Evolutionary conservation across 2,329 filamentous ascomycete genomes (phyloP).

Genomic region (Hypoxylon rubiginosum): DNA sequence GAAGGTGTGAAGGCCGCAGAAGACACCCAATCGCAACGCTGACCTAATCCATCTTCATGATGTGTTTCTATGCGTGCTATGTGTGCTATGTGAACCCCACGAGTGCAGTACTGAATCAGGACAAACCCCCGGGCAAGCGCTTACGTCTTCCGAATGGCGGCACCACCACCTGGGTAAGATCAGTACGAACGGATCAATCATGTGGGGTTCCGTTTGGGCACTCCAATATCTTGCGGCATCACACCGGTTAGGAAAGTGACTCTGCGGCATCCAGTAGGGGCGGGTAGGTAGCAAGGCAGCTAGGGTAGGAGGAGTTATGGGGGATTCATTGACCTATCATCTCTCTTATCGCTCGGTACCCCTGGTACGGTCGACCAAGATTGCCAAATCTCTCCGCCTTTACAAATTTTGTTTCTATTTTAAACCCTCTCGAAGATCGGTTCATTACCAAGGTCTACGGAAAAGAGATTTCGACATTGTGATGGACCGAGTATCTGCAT

Average conservation of each 20-base stretch:
- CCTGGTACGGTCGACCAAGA: slow-evolving; percentile 22
- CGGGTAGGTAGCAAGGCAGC: slow-evolving; percentile 18
- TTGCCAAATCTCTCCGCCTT: slow-evolving; percentile 18
- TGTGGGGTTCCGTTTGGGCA: slow-evolving; percentile 17
- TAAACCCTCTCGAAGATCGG: slow-evolving; percentile 3
- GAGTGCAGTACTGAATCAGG: slow-evolving; percentile 24
- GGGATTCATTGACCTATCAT: slow-evolving; percentile 33
- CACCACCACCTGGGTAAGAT: slow-evolving; percentile 17
- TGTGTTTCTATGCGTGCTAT: not conserved
- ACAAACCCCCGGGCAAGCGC: slow-evolving; percentile 26
- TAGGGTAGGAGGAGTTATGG: slow-evolving; percentile 3
- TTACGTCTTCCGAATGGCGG: slow-evolving; percentile 35
- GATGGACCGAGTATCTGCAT: slow-evolving; percentile 8
- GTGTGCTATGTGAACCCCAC: slow-evolving; percentile 15
- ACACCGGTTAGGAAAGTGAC: slow-evolving; percentile 31
- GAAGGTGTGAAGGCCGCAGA: not conserved
- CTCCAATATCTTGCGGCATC: slow-evolving; percentile 20
- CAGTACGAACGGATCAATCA: slow-evolving; percentile 31
- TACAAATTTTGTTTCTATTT: slow-evolving; percentile 32
- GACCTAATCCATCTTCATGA: slow-evolving; percentile 5
- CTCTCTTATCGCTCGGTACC: slow-evolving; percentile 15
- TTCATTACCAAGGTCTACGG: not conserved
- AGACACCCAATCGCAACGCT: slow-evolving; percentile 31
- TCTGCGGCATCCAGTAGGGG: slow-evolving; percentile 24
- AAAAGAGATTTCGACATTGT: slow-evolving; percentile 2